phyloP scores from a whole-genome alignment of 768 basidiomycete species.

The Hypholoma sublateritium region DNA sequence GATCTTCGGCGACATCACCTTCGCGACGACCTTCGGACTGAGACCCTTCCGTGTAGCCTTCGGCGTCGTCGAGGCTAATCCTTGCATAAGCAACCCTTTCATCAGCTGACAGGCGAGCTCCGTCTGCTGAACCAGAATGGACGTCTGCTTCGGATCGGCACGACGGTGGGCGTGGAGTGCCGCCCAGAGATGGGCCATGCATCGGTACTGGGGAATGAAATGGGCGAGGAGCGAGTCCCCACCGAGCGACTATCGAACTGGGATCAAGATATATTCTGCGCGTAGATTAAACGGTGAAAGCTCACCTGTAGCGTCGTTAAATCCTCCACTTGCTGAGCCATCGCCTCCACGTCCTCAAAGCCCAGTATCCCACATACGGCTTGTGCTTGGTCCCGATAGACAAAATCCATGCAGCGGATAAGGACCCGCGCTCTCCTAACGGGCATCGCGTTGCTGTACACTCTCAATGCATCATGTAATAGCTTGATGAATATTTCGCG shows the following conservation, averaged over 20 bases:
- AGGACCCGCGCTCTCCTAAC: conserved; percentile 59
- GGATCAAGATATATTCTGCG: background rate
- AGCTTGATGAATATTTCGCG: conserved; percentile 38
- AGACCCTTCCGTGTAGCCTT: conserved; percentile 15
- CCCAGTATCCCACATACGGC: conserved; percentile 25
- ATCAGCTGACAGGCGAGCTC: conserved; percentile 54
- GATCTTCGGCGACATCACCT: conserved; percentile 14
- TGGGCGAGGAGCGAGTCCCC: conserved; percentile 32
- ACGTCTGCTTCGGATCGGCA: conserved; percentile 40
- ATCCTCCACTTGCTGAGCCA: conserved; percentile 40
- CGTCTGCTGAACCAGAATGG: conserved; percentile 48
- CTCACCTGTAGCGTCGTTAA: conserved; percentile 45
- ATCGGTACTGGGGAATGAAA: conserved; percentile 48
- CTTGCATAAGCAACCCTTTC: conserved; percentile 29
- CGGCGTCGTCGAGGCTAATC: conserved; percentile 9
- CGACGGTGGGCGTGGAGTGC: conserved; percentile 69
- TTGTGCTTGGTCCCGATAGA: conserved; percentile 33
- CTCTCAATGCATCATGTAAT: conserved; percentile 44
- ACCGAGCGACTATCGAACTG: conserved; percentile 28
- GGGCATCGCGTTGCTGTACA: conserved; percentile 53
- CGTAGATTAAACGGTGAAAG: background rate
- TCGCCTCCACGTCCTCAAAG: conserved; percentile 30
- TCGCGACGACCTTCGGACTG: conserved; percentile 24
- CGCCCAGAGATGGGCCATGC: conserved; percentile 63
- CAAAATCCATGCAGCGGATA: conserved; percentile 52